Evolutionary conservation across 371 early-diverging fungal species (phyloP), one percentile per base, ranked within the genome.

Genomic region (Umbelopsis sp.): DNA sequence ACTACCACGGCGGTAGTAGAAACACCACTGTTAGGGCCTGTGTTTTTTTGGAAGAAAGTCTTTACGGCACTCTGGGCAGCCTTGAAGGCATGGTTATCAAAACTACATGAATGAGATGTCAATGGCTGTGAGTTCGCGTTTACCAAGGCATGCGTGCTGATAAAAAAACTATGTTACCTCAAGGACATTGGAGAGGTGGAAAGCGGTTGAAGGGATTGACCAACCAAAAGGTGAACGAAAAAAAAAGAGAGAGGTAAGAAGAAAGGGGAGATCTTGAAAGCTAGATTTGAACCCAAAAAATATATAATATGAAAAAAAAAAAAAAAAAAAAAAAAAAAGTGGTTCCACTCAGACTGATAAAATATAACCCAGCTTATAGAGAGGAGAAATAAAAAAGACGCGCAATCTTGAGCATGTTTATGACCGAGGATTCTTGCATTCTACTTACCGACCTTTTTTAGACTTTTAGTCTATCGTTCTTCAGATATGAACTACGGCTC

Each of bases 31-130:
- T 76, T 72, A 5, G 67, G n/a, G 46, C 78, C 76, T 4, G 75
- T 72, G 48, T 66, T 48, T 16, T 48, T 69, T 67, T 77, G 78
- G 69, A 82, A 75, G 25, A 82, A 76, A 18, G 74, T 64, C 41
- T 74, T 70, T 10, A 83, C 64, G 18, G 79, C 72, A 65, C 76
- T 78, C 67, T 80, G 79, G 64, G 79, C 76, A 50, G 83, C 76
- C 45, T 83, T 79, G 67, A 83, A 69, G 37, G 80, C 75, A 46
- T 77, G 80, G 71, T 80, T 79, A 68, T 83, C 79, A 65, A 83
- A 72, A 57, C 57, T 57, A 57, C 41, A 41, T 41, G 12, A 41
- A 41, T 7, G 41, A 29, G 41, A 41, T 41, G 41, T 41, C 41
- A 41, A 4, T 41, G 10, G 41, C 41, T 41, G 41, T 41, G 41